These are phyloP conservation scores for Candida hungchunana DNA, from an alignment of 805 yeast genomes.

Conservation along the genomic window DNA sequence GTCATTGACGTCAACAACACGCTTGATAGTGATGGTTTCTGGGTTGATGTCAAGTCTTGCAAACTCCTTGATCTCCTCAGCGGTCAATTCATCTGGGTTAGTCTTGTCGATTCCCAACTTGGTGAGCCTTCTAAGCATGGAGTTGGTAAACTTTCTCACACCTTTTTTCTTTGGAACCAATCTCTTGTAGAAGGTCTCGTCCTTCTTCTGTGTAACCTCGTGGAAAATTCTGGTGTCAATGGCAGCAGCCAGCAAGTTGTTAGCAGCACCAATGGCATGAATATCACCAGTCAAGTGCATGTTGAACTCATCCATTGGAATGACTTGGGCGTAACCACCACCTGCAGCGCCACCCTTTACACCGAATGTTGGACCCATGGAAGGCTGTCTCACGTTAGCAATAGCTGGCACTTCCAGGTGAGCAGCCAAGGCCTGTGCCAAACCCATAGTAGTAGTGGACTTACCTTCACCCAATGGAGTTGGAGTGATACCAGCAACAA, in stretches of 20 bases:
- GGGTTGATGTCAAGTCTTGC: constrained; percentile 76
- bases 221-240: constrained; percentile 85
- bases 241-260: constrained; percentile 79
- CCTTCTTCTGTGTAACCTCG: constrained; percentile 66
- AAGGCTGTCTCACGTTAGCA: constrained; percentile 83
- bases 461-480: constrained; percentile 86
- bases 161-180: constrained; percentile 76
- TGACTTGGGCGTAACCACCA: constrained; percentile 84
- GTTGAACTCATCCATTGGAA: constrained; percentile 86
- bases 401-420: constrained; percentile 64
- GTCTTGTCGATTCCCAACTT: constrained; percentile 68
- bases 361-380: constrained; percentile 88
- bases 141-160: constrained; percentile 56
- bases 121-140: constrained; percentile 62
- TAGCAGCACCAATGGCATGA: constrained; percentile 80
- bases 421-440: constrained; percentile 78
- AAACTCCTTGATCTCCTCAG: constrained; percentile 60
- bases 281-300: constrained; percentile 85
- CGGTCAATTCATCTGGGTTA: constrained; percentile 67
- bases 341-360: constrained; percentile 91
- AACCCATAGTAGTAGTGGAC: constrained; percentile 78
- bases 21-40: constrained; percentile 72
- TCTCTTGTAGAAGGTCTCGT: constrained; percentile 68
- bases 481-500: constrained; percentile 83
- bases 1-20: constrained; percentile 84